Evolutionary conservation across 768 basidiomycete genomes (phyloP).

Genomic region (Neoboletus magnificus): DNA sequence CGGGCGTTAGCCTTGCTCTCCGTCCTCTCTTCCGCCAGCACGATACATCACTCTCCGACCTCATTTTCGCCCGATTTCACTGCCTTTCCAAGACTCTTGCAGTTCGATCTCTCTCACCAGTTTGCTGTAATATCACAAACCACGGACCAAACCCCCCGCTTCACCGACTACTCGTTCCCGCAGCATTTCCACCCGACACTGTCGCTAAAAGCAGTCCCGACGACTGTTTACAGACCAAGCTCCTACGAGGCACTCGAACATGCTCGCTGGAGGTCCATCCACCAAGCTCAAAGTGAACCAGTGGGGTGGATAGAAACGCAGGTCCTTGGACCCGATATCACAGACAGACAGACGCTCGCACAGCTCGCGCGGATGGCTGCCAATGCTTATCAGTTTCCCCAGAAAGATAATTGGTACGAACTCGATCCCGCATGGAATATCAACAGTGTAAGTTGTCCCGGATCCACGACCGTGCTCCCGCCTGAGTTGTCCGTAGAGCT

Average conservation of each 20-base stretch:
- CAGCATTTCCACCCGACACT: constrained; percentile 8
- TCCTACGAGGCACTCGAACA: constrained; percentile 48
- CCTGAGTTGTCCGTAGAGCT: constrained; percentile 47
- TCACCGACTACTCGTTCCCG: constrained; percentile 8
- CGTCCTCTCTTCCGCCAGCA: not conserved
- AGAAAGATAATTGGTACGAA: constrained; percentile 76
- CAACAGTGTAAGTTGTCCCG: constrained; percentile 35
- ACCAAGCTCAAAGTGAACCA: constrained; percentile 44
- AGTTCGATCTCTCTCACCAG: constrained; percentile 24
- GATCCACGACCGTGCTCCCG: not conserved
- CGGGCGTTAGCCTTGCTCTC: not conserved
- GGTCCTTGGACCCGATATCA: constrained; percentile 72
- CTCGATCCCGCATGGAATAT: constrained; percentile 70
- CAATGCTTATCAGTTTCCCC: constrained; percentile 82
- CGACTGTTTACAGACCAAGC: constrained; percentile 58
- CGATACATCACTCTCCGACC: not conserved
- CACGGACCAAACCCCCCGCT: not conserved
- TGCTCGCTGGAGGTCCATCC: constrained; percentile 52
- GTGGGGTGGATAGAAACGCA: constrained; percentile 67
- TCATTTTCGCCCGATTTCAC: not conserved
- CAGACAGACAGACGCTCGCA: constrained; percentile 72
- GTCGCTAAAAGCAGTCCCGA: constrained; percentile 42
- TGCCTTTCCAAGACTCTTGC: constrained; percentile 5
- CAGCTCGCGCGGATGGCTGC: constrained; percentile 86
- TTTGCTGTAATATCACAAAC: constrained; percentile 2